Evolutionary conservation across 768 basidiomycete species (phyloP).

Genomic region (Glaciozyma antarctica): DNA sequence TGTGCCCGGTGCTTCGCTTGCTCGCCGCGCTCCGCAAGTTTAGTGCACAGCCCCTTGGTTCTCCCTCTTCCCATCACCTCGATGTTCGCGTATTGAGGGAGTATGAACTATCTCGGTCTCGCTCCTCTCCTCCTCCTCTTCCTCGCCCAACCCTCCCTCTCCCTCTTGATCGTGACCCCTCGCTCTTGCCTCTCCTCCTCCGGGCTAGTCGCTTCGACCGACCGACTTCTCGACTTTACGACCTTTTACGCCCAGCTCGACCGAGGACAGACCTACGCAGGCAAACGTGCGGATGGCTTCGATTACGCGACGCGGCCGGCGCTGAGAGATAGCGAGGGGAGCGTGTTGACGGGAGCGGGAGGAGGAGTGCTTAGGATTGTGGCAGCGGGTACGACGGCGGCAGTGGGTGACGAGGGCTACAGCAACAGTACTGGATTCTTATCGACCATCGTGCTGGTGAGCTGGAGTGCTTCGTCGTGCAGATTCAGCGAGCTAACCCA

Average conservation of each 20-base stretch:
- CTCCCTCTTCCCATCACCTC: no score
- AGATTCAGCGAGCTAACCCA: no score
- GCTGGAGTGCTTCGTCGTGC: no score
- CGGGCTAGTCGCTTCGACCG: background rate
- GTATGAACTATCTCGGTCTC: background rate
- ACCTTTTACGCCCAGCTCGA: constrained; percentile 24
- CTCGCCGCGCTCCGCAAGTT: no score
- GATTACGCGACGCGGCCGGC: constrained; percentile 1
- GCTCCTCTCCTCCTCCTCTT: background rate
- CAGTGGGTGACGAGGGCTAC: constrained; percentile 16
- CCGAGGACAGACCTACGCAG: constrained; percentile 6
- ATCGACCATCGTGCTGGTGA: constrained; percentile 19
- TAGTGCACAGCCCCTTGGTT: no score
- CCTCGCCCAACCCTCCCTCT: background rate
- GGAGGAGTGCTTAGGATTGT: constrained; percentile 22
- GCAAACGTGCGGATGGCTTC: constrained; percentile 15
- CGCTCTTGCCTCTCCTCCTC: background rate
- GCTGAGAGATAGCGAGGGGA: constrained; percentile 12
- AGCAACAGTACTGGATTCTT: constrained; percentile 21
- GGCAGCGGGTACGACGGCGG: constrained; percentile 10
- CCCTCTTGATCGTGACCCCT: background rate
- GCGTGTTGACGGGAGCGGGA: constrained; percentile 11
- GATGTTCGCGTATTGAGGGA: no score
- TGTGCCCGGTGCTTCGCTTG: no score
- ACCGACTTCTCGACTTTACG: constrained; percentile 17